Evolutionary conservation across 148 eudicot genomes (phyloP).

Genomic region (Rhododendron williamsianum): DNA sequence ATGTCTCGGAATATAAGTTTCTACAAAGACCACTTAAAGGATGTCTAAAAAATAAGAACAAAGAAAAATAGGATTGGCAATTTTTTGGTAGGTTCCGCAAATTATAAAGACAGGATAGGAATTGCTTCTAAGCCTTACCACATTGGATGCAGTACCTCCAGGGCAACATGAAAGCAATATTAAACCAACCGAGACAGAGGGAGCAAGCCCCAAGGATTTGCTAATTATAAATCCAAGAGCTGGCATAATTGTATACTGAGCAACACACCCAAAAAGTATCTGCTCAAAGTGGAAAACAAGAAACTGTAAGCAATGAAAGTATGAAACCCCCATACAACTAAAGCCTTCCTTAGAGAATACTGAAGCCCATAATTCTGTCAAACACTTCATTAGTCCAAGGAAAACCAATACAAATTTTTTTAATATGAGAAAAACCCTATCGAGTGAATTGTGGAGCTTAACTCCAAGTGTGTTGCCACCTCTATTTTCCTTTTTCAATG

Average conservation of each 20-base stretch:
- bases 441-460: not conserved
- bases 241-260: slow-evolving; percentile 77
- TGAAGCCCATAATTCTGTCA: not conserved
- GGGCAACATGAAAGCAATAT: slow-evolving; percentile 70
- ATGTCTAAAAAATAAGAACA: not conserved
- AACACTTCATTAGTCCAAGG: not conserved
- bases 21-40: not conserved
- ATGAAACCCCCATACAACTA: not conserved
- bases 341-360: not conserved
- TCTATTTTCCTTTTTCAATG: not conserved
- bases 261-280: slow-evolving; percentile 62
- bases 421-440: not conserved
- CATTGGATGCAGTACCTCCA: slow-evolving; percentile 81
- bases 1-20: not conserved
- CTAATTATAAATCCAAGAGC: slow-evolving; percentile 35
- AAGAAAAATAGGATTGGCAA: not conserved
- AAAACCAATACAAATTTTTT: not conserved
- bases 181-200: slow-evolving; percentile 57
- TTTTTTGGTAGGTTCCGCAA: not conserved
- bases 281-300: slow-evolving; percentile 10
- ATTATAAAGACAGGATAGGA: slow-evolving; percentile 4
- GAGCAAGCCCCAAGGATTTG: slow-evolving; percentile 52
- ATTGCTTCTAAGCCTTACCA: slow-evolving; percentile 34
- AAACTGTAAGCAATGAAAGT: not conserved
- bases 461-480: not conserved